Base-by-base conservation (phyloP, 805 yeast species). In the Pichia californica region DNA sequence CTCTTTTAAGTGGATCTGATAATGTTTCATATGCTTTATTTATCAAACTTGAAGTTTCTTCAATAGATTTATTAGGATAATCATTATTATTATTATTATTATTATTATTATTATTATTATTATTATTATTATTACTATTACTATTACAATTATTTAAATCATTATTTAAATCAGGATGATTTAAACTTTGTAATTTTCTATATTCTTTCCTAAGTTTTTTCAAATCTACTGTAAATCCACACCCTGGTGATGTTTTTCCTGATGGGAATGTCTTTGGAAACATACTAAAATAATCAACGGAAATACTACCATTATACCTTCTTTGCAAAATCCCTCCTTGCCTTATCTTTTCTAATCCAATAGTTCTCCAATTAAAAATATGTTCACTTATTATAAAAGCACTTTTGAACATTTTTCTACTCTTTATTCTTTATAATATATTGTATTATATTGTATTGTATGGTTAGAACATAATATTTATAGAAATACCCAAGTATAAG, bases 11-110 rank as follows among this genome's bases (percentile, higher is more conserved):
- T 2, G 97, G 96, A 45, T 78, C 75, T 20, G 70, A 69, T 43
- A 91, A 61, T 2, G 84, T 78, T 19, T 81, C 67, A 61, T 87
- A 91, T 1, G 96, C 98, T 38, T 72, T 75, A 56, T 91, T 88
- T 28, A 93, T 65, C 18, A 73, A 55, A 1, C 88, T 72, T 5
- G 83, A 71, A 4, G 81, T 70, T 7, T 57, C 52, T 9, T 62
- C 61, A 20, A 18, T 9, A 15, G 19, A 35, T 3, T 38, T 39
- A 9, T 29, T 47, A 45, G 45, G 44, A 28, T 46, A 49, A 28
- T 27, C 27, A 29, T 36, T 25, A 27, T 26, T 14, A 10, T 7
- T 20, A 20, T 29, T 21, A 21, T 21, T 21, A 21, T 21, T 21
- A 21, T 21, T 8, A 21, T 33, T 9, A 15, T 20, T 36, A 4